Conservation (phyloP, 1,139 yeast genomes). For the Kurtzmaniella quercitrusa region DNA sequence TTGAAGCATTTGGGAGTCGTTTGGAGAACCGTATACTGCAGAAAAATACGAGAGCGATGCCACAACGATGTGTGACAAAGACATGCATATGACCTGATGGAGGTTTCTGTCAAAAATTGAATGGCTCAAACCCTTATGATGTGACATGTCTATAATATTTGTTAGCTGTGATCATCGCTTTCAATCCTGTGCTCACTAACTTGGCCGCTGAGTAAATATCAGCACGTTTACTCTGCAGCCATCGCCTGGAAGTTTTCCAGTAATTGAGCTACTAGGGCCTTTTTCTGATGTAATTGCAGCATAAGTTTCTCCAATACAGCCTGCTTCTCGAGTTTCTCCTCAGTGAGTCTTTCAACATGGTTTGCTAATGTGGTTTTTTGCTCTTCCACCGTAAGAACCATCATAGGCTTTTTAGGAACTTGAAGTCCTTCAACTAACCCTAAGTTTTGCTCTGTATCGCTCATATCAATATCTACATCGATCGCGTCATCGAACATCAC, state of each 20-base stretch:
- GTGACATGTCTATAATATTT: no score
- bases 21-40: no score
- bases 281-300: constrained; percentile 6
- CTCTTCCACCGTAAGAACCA: constrained; percentile 11
- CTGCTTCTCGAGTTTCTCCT: constrained; percentile 2
- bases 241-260: neutral
- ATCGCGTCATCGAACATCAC: neutral
- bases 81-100: neutral
- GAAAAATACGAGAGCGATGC: no score
- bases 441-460: neutral
- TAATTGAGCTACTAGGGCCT: neutral
- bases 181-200: no score
- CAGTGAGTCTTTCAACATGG: constrained; percentile 5
- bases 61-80: neutral
- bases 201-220: no score
- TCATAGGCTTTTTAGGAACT: neutral
- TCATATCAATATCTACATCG: neutral
- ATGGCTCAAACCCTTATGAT: no score
- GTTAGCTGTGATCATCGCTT: no score
- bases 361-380: constrained; percentile 12
- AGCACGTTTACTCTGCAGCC: neutral
- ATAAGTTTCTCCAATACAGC: constrained; percentile 8
- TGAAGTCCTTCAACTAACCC: neutral
- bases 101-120: neutral
- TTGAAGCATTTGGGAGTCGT: no score